Evolutionary conservation across 1,284 basidiomycete genomes (phyloP).

Genomic region (Cryptococcus maquisensis): DNA sequence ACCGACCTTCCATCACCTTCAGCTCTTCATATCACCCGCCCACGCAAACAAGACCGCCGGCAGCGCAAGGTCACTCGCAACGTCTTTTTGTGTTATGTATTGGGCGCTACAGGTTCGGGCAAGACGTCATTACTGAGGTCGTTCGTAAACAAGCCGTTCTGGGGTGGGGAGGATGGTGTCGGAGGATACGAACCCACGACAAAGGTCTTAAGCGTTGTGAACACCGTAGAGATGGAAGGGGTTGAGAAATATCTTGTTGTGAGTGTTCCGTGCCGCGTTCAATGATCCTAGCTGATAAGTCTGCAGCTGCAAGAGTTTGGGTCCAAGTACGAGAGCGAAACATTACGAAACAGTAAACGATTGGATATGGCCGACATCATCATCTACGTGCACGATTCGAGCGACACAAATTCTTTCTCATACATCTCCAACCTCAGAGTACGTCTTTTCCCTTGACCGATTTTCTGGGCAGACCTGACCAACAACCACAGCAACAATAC

Average conservation of each 20-base stretch:
- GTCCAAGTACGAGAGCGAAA: constrained; percentile 88
- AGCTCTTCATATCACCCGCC: constrained; percentile 74
- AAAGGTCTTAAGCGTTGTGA: constrained; percentile 86
- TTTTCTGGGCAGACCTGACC: background rate
- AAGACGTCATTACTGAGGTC: constrained; percentile 83
- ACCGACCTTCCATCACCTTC: constrained; percentile 57
- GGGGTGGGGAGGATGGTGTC: constrained; percentile 41
- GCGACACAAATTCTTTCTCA: constrained; percentile 97
- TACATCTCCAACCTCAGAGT: constrained; percentile 95
- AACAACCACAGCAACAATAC: constrained; percentile 77
- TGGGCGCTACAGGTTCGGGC: constrained; percentile 92
- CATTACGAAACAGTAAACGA: constrained; percentile 81
- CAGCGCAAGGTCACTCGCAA: constrained; percentile 83
- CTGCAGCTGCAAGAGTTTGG: constrained; percentile 91
- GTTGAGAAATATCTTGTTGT: constrained; percentile 95
- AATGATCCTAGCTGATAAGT: background rate
- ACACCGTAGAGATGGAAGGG: constrained; percentile 89
- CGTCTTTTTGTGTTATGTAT: constrained; percentile 87
- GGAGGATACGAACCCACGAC: constrained; percentile 75
- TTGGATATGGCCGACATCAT: constrained; percentile 89
- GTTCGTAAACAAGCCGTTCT: constrained; percentile 75
- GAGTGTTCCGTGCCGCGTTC: constrained; percentile 41
- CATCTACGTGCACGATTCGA: constrained; percentile 93
- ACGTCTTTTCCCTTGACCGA: constrained; percentile 38
- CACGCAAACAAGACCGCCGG: constrained; percentile 77